Conservation (phyloP, 306 rosid species). For the Mimosa pudica region DNA sequence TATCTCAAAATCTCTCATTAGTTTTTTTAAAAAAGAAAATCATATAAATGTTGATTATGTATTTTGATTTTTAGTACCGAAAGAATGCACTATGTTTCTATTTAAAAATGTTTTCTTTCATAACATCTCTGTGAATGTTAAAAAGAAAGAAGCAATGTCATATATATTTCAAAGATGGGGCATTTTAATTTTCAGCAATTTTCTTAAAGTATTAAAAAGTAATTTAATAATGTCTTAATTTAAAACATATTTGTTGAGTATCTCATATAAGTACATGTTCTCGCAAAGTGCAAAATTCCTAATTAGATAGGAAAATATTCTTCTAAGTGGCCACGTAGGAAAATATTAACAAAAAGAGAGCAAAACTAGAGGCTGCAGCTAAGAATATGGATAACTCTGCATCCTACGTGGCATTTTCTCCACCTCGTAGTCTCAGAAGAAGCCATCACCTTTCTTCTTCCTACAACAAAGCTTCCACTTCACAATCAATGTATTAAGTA, state of each 20-base stretch:
- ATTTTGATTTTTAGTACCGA: too few relatives aligned
- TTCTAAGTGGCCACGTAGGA: neutral
- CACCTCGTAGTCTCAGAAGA: neutral
- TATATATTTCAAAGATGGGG: too few relatives aligned
- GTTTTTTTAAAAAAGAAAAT: too few relatives aligned
- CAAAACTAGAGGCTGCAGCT: neutral
- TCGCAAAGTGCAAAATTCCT: neutral
- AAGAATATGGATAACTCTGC: conserved; percentile 14
- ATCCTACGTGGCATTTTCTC: conserved; percentile 14
- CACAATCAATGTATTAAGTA: neutral
- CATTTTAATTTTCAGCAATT: too few relatives aligned
- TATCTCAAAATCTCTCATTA: too few relatives aligned
- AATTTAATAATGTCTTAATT: neutral
- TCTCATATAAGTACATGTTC: neutral
- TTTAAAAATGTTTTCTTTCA: too few relatives aligned
- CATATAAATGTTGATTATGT: too few relatives aligned
- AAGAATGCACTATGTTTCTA: too few relatives aligned
- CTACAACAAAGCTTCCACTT: neutral
- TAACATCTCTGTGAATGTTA: too few relatives aligned
- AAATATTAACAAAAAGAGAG: neutral
- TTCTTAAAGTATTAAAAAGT: too few relatives aligned
- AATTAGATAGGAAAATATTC: neutral
- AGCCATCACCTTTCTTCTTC: conserved; percentile 11
- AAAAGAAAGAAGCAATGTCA: too few relatives aligned
- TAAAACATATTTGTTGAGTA: too few relatives aligned